Conservation (phyloP, 116 monocot genomes). For the Papilionanthe hybrid region DNA sequence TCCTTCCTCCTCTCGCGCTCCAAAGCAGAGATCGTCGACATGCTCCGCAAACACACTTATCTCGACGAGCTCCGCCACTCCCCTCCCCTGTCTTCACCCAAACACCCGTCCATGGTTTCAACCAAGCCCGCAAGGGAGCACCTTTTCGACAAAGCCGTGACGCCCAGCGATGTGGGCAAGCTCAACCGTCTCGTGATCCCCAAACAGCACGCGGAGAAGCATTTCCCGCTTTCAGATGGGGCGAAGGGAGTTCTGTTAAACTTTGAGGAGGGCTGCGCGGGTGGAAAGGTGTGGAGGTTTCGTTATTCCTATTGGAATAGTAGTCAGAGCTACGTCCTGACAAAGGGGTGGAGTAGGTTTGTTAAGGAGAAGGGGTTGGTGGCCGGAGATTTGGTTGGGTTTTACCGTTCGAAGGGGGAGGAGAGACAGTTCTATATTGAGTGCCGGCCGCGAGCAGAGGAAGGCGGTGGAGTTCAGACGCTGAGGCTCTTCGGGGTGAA, state of each 20-base stretch:
- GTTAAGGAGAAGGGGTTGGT: constrained; percentile 59
- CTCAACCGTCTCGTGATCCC: constrained; percentile 75
- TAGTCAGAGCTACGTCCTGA: constrained; percentile 88
- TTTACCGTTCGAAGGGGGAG: constrained; percentile 31
- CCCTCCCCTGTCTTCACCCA: constrained; percentile 3
- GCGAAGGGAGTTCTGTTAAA: constrained; percentile 41
- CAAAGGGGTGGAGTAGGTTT: constrained; percentile 76
- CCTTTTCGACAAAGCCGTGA: constrained; percentile 65
- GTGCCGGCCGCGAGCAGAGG: constrained; percentile 14
- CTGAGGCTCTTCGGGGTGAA: constrained; percentile 63
- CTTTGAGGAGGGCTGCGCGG: constrained; percentile 49
- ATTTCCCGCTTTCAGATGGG: constrained; percentile 31
- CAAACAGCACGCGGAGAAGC: constrained; percentile 76
- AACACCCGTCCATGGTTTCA: not conserved
- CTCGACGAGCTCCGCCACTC: constrained; percentile 57
- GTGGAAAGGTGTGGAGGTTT: constrained; percentile 72
- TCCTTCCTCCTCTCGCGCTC: constrained; percentile 32
- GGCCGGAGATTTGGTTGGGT: constrained; percentile 51
- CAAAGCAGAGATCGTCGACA: constrained; percentile 65
- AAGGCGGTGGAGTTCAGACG: constrained; percentile 4
- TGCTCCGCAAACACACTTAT: constrained; percentile 86
- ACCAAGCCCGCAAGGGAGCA: constrained; percentile 18
- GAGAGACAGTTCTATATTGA: constrained; percentile 55
- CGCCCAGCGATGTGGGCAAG: constrained; percentile 78
- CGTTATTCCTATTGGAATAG: constrained; percentile 89